Evolutionary conservation across 805 yeast genomes (phyloP), one percentile per base, ranked within the genome.

Genomic region (Wickerhamiella kazuoi): DNA sequence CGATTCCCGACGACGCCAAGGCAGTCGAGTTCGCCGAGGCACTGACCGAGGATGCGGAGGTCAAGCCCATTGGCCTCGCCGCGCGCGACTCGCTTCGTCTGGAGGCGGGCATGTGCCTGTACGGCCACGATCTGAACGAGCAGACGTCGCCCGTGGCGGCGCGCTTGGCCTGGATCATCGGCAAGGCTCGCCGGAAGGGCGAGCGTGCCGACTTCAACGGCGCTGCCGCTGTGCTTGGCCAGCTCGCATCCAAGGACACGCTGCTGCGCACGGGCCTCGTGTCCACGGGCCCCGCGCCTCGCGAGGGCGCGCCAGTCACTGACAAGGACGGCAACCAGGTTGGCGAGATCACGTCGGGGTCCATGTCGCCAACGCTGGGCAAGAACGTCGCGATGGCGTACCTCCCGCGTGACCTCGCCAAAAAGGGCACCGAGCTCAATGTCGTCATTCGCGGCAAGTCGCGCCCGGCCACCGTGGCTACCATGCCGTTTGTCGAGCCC

Each of bases 51-150:
- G 63, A 67, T 37, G 42, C 41, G 15, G 56, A 63, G 11, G 81
- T 83, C 36, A 73, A 72, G 55, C 94, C 95, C 30, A 81, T 84
- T 50, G 98, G 98, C 3, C 71, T 90, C 38, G 98, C 97, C n/a
- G 97, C 98, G 2, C 76, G 98, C 59, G 98, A 90, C 58, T 81
- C 96, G 9, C 67, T 90, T 48, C 73, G 98, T 53, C 64, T 90
- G 38, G 98, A 90, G 63, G 98, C 98, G 3, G 98, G 98, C 24
- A 81, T 90, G 95, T 90, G 98, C 60, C 67, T 90, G 40, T 90
- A 90, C 52, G 98, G 98, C 2, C 79, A 84, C 56, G 98, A 90
- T 59, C 67, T 90, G 51, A 71, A 69, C 45, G 94, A 83, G 49
- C 57, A 62, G 11, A 74, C 71, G 23, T 78, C 94, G 2, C 98